phyloP scores from a whole-genome alignment of 2,329 filamentous ascomycete species.

The Teratosphaeria nubilosa region DNA sequence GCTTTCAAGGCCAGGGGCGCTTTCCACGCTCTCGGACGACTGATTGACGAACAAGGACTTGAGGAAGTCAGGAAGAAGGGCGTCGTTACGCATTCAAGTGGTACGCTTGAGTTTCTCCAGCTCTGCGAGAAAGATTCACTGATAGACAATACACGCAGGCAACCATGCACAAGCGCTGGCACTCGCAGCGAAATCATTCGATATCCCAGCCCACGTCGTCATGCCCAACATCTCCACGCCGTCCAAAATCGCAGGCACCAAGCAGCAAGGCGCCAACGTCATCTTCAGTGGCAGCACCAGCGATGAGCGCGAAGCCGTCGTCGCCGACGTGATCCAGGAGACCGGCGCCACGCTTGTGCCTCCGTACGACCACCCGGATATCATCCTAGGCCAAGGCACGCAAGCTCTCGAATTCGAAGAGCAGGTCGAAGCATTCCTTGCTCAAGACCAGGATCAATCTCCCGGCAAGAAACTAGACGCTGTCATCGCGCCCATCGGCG shows the following conservation, averaged over 20 bases:
- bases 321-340: slow-evolving; percentile 54
- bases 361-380: slow-evolving; percentile 85
- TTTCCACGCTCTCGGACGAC: slow-evolving; percentile 68
- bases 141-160: slow-evolving; percentile 41
- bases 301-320: slow-evolving; percentile 69
- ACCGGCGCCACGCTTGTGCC: slow-evolving; percentile 75
- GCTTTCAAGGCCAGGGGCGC: slow-evolving; percentile 90
- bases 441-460: slow-evolving; percentile 15
- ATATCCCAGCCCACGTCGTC: slow-evolving; percentile 74
- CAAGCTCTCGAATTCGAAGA: slow-evolving; percentile 69
- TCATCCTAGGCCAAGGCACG: slow-evolving; percentile 90
- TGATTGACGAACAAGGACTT: slow-evolving; percentile 54
- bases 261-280: slow-evolving; percentile 65
- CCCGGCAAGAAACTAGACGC: slow-evolving; percentile 30
- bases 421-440: slow-evolving; percentile 53
- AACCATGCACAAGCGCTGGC: slow-evolving; percentile 93
- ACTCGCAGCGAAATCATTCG: slow-evolving; percentile 64
- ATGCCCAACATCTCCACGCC: slow-evolving; percentile 81
- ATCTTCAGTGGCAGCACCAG: slow-evolving; percentile 75
- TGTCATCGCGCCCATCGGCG: slow-evolving; percentile 72
- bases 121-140: not conserved
- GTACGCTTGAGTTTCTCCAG: slow-evolving; percentile 37
- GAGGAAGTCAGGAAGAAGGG: slow-evolving; percentile 52
- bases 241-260: slow-evolving; percentile 76
- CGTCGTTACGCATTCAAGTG: slow-evolving; percentile 83